A percentile compares a stretch with the other conserved stretches of the same genome.
Conservation (phyloP, 768 basidiomycete genomes). For the Termitomyces heimii region DNA sequence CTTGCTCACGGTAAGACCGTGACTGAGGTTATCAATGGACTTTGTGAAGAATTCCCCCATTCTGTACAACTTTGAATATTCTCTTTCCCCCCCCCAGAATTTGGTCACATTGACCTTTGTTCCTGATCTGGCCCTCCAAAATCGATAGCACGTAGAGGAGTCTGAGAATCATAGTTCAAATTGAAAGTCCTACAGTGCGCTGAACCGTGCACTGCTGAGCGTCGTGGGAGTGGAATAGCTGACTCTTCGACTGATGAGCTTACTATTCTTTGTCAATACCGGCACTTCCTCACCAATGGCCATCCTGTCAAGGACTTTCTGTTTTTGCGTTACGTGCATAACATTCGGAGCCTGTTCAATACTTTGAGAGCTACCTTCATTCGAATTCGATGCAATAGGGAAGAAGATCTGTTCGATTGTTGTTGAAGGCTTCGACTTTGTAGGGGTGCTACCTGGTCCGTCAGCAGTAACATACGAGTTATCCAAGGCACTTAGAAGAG, state of each 20-base stretch:
- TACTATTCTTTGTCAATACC: background rate
- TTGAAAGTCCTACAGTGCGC: slow-evolving; percentile 27
- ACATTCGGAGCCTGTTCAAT: background rate
- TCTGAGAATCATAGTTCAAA: slow-evolving; percentile 45
- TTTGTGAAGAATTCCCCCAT: slow-evolving; percentile 58
- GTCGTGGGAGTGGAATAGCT: background rate
- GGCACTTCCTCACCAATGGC: slow-evolving; percentile 2
- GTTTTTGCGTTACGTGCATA: slow-evolving; percentile 1
- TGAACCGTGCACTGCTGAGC: background rate
- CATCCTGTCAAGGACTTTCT: background rate
- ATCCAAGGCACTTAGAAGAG: slow-evolving; percentile 25
- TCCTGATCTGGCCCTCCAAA: slow-evolving; percentile 54
- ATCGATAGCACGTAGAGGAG: slow-evolving; percentile 45
- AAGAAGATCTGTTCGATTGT: background rate
- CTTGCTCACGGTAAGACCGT: slow-evolving; percentile 44
- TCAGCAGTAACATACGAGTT: slow-evolving; percentile 13
- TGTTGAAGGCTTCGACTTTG: background rate
- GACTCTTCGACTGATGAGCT: background rate
- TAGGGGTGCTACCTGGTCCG: slow-evolving; percentile 4
- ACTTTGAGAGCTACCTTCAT: background rate
- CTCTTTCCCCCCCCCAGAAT: background rate
- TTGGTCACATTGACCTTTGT: slow-evolving; percentile 29
- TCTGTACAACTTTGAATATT: slow-evolving; percentile 23
- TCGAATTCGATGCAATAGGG: background rate
- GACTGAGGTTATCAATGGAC: slow-evolving; percentile 51